Evolutionary conservation across 148 eudicot genomes (phyloP), one percentile per base, ranked within the genome.

Genomic region (Chenopodium album): DNA sequence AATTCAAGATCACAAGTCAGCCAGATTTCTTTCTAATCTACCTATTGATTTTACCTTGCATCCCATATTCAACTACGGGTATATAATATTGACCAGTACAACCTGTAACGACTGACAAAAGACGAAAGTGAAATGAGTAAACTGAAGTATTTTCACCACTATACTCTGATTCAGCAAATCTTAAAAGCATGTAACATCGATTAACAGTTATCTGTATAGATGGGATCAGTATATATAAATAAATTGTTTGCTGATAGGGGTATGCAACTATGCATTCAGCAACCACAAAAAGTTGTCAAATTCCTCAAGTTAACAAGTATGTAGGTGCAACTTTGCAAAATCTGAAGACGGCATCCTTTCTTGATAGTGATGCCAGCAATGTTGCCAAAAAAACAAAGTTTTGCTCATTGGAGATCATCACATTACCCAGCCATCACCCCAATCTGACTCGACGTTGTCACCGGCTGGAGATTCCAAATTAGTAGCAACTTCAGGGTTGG

Each of bases 391-490:
- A 14, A 37, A 50, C 14, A 71, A 65, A 48, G 44, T 41, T 32
- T 78, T 3, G 66, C 59, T 50, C 71, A 23, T 26, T 44, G 19
- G 54, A 59, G 12, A 19, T 12, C 11, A 72, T 66, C 78, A 85
- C 81, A 85, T 82, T 71, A 66, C 85, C 89, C 89, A 87, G 54
- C 83, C 85, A 69, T 87, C 89, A 46, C 75, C 85, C 89, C 89
- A 87, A 62, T 79, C 84, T 44, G 85, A 87, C 56, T 32, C 68
- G 9, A 11, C 84, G 31, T 76, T 73, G 76, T 77, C 67, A 64
- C 22, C 32, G 22, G 26, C 72, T 2, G 84, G 81, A 75, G 81
- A 46, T 60, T 80, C 85, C 29, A 52, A 62, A 66, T 48, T 77
- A 78, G 88, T 60, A 75, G 81, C 56, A 80, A n/a, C 83, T 7